Evolutionary conservation across 1,284 basidiomycete genomes (phyloP), one percentile per base, ranked within the genome.

Genomic region (Sanghuangporus weigelae): DNA sequence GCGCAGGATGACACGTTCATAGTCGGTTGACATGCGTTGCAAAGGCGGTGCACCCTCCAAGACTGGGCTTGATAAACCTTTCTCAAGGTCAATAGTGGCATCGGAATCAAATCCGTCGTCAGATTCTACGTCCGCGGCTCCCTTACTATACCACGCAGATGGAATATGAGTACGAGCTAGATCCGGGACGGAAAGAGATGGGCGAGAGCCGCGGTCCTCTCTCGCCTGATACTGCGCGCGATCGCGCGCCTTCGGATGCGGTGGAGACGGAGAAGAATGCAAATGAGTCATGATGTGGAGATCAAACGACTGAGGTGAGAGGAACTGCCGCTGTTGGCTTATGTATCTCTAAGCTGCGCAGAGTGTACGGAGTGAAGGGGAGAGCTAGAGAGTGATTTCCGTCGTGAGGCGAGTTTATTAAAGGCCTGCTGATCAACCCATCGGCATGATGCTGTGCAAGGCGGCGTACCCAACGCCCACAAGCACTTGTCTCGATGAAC

Each of bases 81-180:
- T 21, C 10, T 50, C 58, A 21, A 60, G 58, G 21, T 60, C 58
- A 21, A 60, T 31, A 7, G 49, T 50, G 6, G 58, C 36, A 38
- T 60, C 58, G n/a, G 58, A 60, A 10, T 60, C 58, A 21, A 38
- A 60, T 14, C 57, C 57, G 10, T 42, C 48, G 36, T 44, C 42
- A 3, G 5, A 1, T 23, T 23, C 50, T 51, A 7, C 50, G 11
- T n/a, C 1, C 1, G 21, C 10, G 10, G 16, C 8, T 14, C 16
- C 3, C 44, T 46, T 46, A 7, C 12, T 16, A 16, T 46, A n/a
- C 16, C 44, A 46, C 16, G 16, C 12, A 7, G 7, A 46, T 46
- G 16, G 7, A 19, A 46, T n/a, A 46, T 19, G 44, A 31, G 44
- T n/a, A 46, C 44, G 44, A 46, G 21, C 21, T 7, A n/a, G 12